phyloP scores from a whole-genome alignment of 345 rosid species.

The Citropsis articulata region DNA sequence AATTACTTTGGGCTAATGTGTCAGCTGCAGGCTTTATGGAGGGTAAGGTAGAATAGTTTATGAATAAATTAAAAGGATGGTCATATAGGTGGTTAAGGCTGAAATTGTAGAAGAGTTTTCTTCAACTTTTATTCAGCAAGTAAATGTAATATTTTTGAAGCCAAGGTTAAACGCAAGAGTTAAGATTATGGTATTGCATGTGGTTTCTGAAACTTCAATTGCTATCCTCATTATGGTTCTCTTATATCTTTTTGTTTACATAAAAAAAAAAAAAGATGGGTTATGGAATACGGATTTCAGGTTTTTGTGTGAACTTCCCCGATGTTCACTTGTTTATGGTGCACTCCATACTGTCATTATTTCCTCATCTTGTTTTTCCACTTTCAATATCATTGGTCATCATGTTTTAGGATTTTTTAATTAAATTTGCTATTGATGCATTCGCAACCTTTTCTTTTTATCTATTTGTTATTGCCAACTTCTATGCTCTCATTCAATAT shows the following conservation, averaged over 20 bases:
- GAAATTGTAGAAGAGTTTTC: no score
- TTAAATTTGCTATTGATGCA: background rate
- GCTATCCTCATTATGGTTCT: background rate
- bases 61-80: no score
- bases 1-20: no score
- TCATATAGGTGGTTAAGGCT: no score
- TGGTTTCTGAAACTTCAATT: background rate
- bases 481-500: background rate
- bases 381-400: background rate
- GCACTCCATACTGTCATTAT: background rate
- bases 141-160: no score
- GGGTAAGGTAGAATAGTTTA: no score
- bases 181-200: background rate
- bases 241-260: background rate
- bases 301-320: background rate
- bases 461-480: background rate
- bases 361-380: background rate
- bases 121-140: no score
- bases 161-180: background rate
- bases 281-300: background rate
- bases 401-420: background rate
- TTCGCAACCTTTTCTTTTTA: background rate
- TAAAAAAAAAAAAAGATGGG: background rate
- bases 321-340: background rate
- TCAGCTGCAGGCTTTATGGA: no score